Evolutionary conservation across 352 stramenopile genomes (phyloP), one percentile per base, ranked within the genome.

Genomic region (Proteromonas lacertae): DNA sequence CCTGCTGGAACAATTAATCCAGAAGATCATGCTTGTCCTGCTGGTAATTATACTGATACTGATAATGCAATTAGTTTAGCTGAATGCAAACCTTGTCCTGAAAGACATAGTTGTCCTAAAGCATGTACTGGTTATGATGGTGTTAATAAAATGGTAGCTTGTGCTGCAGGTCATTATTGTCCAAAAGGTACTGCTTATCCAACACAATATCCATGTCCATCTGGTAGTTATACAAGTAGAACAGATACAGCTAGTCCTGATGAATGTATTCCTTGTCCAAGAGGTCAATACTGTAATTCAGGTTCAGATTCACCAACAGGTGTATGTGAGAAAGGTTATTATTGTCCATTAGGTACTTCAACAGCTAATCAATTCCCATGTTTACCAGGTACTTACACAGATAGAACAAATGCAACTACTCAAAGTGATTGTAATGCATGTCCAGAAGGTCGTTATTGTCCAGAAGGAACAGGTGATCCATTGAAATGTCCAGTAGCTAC

Each of bases 141-240:
- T 0, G 55, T 64, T 10, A 21, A 1, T n/a, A 26, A 8, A 8
- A 24, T 40, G 7, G 24, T n/a, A 21, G 12, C 9, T 14, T 56
- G 48, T 30, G 18, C 18, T 20, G 36, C 43, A 24, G 48, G 53
- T 2, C 50, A 53, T 31, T 60, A 52, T 23, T 62, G 54, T 36
- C 50, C 53, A 6, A 32, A 36, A 26, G 44, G 50, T 5, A 58
- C 54, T 10, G 19, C 19, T 25, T 37, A 40, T 41, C 7, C 49
- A 19, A 67, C 56, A 12, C 60, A 78, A 45, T 76, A 71, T 33
- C 56, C 68, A 3, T 84, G 69, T 52, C 66, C 65, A 13, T 51
- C 52, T 3, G 68, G 68, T 21, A 65, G 58, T 1, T 76, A 54
- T 41, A 74, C 64, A 20, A 0, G 18, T 52, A 4, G 40, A 43